phyloP scores from a whole-genome alignment of 495 filamentous ascomycete species.

The Talaromyces borbonicus region DNA sequence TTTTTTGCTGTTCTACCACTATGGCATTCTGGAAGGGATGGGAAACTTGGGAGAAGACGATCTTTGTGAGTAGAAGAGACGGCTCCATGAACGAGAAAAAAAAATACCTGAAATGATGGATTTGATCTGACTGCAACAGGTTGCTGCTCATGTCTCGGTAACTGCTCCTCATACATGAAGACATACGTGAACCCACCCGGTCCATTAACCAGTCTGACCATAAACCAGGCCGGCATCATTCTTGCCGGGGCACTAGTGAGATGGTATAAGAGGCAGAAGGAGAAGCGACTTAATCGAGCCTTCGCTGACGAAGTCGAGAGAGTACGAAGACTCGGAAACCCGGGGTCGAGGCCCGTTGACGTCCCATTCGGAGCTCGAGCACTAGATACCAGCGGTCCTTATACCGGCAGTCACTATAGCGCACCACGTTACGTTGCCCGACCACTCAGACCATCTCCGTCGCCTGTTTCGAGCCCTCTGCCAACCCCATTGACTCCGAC shows the following conservation, averaged over 20 bases:
- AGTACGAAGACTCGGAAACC: conserved; percentile 24
- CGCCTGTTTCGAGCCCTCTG: conserved; percentile 11
- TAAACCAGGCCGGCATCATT: conserved; percentile 36
- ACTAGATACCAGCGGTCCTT: conserved; percentile 73
- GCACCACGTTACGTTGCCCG: conserved; percentile 26
- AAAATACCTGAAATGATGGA: no score
- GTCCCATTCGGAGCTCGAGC: conserved; percentile 87
- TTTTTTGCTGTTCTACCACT: not conserved
- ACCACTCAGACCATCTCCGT: conserved; percentile 12
- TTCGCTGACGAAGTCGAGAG: conserved; percentile 40
- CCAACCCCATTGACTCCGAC: conserved; percentile 9
- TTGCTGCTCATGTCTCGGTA: no score
- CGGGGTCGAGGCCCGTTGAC: conserved; percentile 40
- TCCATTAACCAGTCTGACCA: conserved; percentile 22
- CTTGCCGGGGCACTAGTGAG: conserved; percentile 33
- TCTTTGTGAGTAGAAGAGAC: conserved; percentile 62
- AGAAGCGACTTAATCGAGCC: conserved; percentile 23
- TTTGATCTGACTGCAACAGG: no score
- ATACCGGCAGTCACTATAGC: conserved; percentile 82
- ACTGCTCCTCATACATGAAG: not conserved
- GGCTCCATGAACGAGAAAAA: no score
- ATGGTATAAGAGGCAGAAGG: conserved; percentile 50
- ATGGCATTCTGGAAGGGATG: conserved; percentile 65
- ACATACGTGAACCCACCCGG: not conserved
- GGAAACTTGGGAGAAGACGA: conserved; percentile 86